Base-by-base conservation (phyloP, 139 green algal genomes). In the Chlamydomonas sphaeroides region DNA sequence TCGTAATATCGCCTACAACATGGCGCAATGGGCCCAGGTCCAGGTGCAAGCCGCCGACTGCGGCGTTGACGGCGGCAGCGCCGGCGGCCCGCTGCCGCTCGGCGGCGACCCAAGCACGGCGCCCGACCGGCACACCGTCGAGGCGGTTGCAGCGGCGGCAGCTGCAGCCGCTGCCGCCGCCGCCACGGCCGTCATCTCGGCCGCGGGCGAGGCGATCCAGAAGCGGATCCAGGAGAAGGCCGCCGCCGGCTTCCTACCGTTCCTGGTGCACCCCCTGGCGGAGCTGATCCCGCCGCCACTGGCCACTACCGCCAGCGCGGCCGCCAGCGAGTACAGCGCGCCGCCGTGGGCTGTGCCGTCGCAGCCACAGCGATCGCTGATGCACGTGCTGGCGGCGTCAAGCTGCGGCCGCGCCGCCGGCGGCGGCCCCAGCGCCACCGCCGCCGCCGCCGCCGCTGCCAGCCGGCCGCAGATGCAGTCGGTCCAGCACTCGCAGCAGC, bases 151-250 rank as follows among this genome's bases (percentile, higher is more conserved):
- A 30, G 90, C 90, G 6, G 92, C 92, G 1, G 92, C 92, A 0
- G 87, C 92, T 0, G 92, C 92, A 2, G 92, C 92, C 0, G 92
- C 92, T 15, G 90, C 92, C 3, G 92, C 92, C 0, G 92, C 92
- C 3, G 92, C 92, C 0, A 92, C 90, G 0, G 92, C 93, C 0
- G 94, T 96, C 21, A 92, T 97, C 57, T 84, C 90, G 8, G 90
- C 92, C 17, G 94, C 94, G 0, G 91, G 91, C 3, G 85, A 93
- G 71, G 85, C 92, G 33, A 88, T 96, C 25, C 88, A 95, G 81
- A 85, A 81, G 32, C 85, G 90, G 59, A 90, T 96, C 23, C 88
- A 95, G 69, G 87, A 94, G 65, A 79, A 85, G 35, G 86, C 88
- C 26, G 70, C 71, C 23, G 78, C 68, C 32, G 88, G 84, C 6